These are phyloP conservation scores for Termitomyces titanicus DNA, from an alignment of 768 basidiomycete genomes.

Conservation along the genomic window DNA sequence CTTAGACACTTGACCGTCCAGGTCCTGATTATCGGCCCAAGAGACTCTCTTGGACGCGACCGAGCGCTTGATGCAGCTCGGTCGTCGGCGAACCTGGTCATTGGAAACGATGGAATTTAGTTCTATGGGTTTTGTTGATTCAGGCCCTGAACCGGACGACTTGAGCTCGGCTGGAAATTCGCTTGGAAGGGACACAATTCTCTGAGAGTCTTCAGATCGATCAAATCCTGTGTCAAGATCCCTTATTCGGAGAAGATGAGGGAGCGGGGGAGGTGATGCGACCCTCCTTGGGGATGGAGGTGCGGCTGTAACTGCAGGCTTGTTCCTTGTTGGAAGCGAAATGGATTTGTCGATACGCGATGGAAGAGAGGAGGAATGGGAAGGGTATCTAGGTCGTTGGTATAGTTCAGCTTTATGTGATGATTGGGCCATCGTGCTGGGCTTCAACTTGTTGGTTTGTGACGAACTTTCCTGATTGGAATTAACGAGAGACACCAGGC, in stretches of 20 bases:
- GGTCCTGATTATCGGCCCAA: constrained; percentile 70
- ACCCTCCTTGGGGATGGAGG: constrained; percentile 13
- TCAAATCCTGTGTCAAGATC: constrained; percentile 17
- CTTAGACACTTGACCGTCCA: constrained; percentile 52
- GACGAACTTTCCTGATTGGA: background rate
- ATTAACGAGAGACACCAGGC: constrained; percentile 11
- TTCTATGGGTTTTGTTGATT: background rate
- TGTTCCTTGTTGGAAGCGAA: constrained; percentile 5
- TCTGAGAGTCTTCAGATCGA: constrained; percentile 19
- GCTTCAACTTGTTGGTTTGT: constrained; percentile 5
- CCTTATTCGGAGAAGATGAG: constrained; percentile 32
- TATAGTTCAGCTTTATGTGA: constrained; percentile 6
- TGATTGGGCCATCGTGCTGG: background rate
- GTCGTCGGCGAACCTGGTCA: constrained; percentile 38
- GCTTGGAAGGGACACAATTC: constrained; percentile 9
- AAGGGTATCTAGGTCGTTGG: constrained; percentile 9
- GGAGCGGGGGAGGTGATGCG: constrained; percentile 38
- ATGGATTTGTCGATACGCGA: constrained; percentile 3
- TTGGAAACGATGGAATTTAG: constrained; percentile 9
- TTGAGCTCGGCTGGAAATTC: background rate
- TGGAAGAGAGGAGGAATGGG: background rate
- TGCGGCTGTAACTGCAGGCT: background rate
- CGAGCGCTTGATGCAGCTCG: constrained; percentile 64
- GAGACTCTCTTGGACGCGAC: constrained; percentile 63
- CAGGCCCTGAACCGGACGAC: background rate